Percentiles rank a stretch among this genome's conserved stretches.
These are phyloP conservation scores for Cenchrus purpureus DNA, from an alignment of 176 grass and related monocot genomes.

Conservation along the genomic window DNA sequence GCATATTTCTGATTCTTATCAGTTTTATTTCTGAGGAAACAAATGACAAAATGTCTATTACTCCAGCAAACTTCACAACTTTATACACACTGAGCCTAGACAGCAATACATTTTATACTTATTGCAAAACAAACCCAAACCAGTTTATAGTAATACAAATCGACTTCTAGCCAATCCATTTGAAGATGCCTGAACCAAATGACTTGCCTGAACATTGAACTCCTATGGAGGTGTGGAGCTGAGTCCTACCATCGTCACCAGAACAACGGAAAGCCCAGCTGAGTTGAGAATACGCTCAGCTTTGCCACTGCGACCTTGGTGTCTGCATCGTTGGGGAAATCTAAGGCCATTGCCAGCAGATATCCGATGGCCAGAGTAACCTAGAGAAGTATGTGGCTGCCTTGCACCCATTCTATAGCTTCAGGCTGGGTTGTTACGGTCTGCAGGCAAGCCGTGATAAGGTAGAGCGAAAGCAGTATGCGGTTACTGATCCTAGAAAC, in stretches of 20 bases:
- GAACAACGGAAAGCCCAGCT: background rate
- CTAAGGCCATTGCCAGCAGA: background rate
- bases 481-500: background rate
- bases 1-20: background rate
- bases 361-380: background rate
- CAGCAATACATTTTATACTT: background rate
- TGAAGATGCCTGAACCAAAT: no score
- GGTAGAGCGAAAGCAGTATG: slow-evolving; percentile 4
- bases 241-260: background rate
- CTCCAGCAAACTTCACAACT: background rate
- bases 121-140: background rate
- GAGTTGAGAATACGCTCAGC: background rate
- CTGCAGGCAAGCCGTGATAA: background rate
- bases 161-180: no score
- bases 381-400: background rate
- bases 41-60: background rate
- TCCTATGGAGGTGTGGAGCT: background rate
- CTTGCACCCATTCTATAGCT: background rate
- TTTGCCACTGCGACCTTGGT: background rate
- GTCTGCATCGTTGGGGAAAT: background rate
- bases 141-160: no score
- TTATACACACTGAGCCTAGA: background rate
- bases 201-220: background rate
- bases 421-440: background rate
- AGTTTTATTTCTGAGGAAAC: background rate